phyloP scores from a whole-genome alignment of 129 eudicot species.

The Tagetes erecta region DNA sequence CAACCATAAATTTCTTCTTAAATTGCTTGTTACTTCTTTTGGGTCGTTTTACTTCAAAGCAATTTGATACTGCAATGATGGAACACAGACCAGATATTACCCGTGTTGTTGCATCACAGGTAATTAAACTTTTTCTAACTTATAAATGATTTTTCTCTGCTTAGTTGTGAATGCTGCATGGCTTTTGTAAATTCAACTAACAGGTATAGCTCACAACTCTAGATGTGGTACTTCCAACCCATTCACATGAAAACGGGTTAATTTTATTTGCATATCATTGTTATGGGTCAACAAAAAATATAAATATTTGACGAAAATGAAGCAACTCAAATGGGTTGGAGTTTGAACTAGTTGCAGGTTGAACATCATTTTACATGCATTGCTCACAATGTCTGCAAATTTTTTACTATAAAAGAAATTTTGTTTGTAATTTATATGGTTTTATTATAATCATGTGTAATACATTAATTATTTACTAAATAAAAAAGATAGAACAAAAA shows the following conservation, averaged over 20 bases:
- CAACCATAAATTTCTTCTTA: constrained; percentile 76
- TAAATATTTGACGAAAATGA: neutral
- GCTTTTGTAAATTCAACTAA: neutral
- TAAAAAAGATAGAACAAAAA: neutral
- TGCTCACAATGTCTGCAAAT: neutral
- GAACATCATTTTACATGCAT: neutral
- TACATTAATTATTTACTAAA: no score
- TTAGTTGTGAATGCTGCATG: neutral
- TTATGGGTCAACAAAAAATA: neutral
- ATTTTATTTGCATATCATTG: neutral
- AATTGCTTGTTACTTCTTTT: constrained; percentile 76
- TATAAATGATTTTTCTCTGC: constrained; percentile 8
- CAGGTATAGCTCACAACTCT: neutral
- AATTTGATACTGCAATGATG: constrained; percentile 57
- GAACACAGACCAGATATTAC: constrained; percentile 57
- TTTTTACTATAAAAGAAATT: no score
- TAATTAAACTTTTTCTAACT: constrained; percentile 26
- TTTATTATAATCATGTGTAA: no score
- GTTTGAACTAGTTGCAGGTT: neutral
- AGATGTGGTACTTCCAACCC: neutral
- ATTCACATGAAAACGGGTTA: neutral
- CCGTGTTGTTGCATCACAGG: constrained; percentile 75
- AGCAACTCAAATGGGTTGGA: neutral
- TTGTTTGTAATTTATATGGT: no score
- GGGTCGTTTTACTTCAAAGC: constrained; percentile 66